These are phyloP conservation scores for Aspergillus sp. DNA, from an alignment of 2,329 filamentous ascomycete species.

Conservation along the genomic window DNA sequence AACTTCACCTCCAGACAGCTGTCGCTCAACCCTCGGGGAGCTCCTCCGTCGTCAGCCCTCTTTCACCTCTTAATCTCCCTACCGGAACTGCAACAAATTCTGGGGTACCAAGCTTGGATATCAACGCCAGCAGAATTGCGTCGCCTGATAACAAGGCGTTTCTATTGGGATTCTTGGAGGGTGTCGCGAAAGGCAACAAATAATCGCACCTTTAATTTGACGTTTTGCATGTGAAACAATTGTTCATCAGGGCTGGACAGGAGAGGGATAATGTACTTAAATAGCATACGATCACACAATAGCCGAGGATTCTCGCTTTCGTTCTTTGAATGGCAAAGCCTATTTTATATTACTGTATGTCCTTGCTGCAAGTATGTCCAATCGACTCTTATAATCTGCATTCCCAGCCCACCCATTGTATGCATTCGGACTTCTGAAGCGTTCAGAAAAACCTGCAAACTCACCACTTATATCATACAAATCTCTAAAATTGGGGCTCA, in stretches of 20 bases:
- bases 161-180: slow-evolving; percentile 71
- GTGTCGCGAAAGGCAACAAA: slow-evolving; percentile 47
- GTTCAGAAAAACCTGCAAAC: too few species aligned
- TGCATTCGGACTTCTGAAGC: too few species aligned
- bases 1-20: slow-evolving; percentile 22
- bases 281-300: background rate
- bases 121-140: slow-evolving; percentile 28
- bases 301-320: background rate
- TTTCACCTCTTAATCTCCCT: slow-evolving; percentile 27
- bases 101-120: slow-evolving; percentile 49
- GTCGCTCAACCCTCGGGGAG: slow-evolving; percentile 18
- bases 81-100: slow-evolving; percentile 31
- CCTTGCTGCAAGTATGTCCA: background rate
- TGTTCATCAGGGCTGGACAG: background rate
- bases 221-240: background rate
- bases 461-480: too few species aligned
- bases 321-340: background rate
- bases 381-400: background rate
- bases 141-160: slow-evolving; percentile 74
- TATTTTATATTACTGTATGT: background rate
- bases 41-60: slow-evolving; percentile 30
- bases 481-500: too few species aligned
- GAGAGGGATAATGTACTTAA: background rate
- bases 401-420: too few species aligned
- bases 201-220: slow-evolving; percentile 17